Base-by-base conservation (phyloP, 768 basidiomycete species). In the Phylloporus rhodoxanthus region DNA sequence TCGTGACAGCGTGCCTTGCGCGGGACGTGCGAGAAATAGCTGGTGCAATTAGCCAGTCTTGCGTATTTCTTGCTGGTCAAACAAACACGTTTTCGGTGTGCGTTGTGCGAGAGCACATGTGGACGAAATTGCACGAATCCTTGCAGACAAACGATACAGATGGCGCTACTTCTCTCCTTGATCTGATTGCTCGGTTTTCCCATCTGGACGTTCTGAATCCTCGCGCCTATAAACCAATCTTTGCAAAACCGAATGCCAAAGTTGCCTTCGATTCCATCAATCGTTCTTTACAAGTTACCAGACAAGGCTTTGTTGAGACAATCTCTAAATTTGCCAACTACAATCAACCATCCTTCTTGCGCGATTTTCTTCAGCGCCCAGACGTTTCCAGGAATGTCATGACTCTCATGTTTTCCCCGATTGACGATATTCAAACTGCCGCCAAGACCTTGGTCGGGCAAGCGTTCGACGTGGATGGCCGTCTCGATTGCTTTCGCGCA, bases 401-500 rank as follows among this genome's bases (percentile, higher is more conserved):
- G 51, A 64, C 75, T 30, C 75, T 95, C 30, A 79, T 95, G 64
- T 70, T 98, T 28, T 97, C 92, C 17, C 93, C 95, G 0, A 74
- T 84, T 26, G 82, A 84, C 17, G 77, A 81, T 13, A 69, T 94
- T 14, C 87, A 88, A 57, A 71, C 75, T 38, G 82, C 86, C 10
- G 87, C 85, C 1, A 87, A 92, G 63, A 78, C 79, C 17, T 65
- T 98, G n/a, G 77, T 90, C 23, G 86, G 86, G 10, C 79, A 91
- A 47, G 87, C 91, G 0, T 94, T 87, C 58, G 88, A 95, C 56
- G 88, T 84, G n/a, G 91, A 94, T 59, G 83, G 80, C 23, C 87
- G 96, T 38, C 75, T 80, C 33, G 94, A 96, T 55, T 94, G 90
- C 63, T 86, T 96, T 61, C 82, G 87, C 8, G 82, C 80, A 13